Evolutionary conservation across 2,329 filamentous ascomycete genomes (phyloP).

Genomic region (Gnomoniopsis smithogilvyi): DNA sequence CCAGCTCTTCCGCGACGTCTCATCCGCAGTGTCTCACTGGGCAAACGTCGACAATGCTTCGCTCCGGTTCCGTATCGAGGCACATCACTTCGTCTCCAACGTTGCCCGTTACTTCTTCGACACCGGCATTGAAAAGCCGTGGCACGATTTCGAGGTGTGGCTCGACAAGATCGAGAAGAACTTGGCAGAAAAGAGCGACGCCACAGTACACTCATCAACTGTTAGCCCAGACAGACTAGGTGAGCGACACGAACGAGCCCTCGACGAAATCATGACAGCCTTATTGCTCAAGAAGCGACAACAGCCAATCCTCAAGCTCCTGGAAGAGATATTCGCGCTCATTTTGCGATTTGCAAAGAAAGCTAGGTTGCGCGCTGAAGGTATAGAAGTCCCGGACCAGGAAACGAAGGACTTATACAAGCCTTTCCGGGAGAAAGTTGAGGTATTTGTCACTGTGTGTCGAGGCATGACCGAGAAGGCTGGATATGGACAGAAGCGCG

Average conservation of each 20-base stretch:
- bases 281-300: slow-evolving; percentile 74
- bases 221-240: slow-evolving; percentile 63
- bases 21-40: slow-evolving; percentile 18
- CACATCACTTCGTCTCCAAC: slow-evolving; percentile 73
- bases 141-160: slow-evolving; percentile 66
- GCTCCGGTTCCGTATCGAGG: slow-evolving; percentile 68
- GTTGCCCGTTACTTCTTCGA: slow-evolving; percentile 79
- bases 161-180: slow-evolving; percentile 58
- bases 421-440: slow-evolving; percentile 67
- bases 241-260: slow-evolving; percentile 66
- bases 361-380: slow-evolving; percentile 37
- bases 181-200: slow-evolving; percentile 30
- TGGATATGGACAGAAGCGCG: slow-evolving; percentile 35
- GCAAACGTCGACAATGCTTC: slow-evolving; percentile 34
- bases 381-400: slow-evolving; percentile 27
- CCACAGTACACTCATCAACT: background rate
- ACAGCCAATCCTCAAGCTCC: slow-evolving; percentile 64
- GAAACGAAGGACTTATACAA: slow-evolving; percentile 51
- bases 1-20: slow-evolving; percentile 59
- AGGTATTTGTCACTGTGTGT: slow-evolving; percentile 72
- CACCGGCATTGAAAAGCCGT: slow-evolving; percentile 68
- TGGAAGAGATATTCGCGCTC: slow-evolving; percentile 72
- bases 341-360: slow-evolving; percentile 69
- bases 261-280: slow-evolving; percentile 73
- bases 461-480: slow-evolving; percentile 64